A percentile compares a stretch with the other conserved stretches of the same genome.
phyloP scores from a whole-genome alignment of 1,139 yeast genomes.

The Spencermartinsiella ligniputridi region DNA sequence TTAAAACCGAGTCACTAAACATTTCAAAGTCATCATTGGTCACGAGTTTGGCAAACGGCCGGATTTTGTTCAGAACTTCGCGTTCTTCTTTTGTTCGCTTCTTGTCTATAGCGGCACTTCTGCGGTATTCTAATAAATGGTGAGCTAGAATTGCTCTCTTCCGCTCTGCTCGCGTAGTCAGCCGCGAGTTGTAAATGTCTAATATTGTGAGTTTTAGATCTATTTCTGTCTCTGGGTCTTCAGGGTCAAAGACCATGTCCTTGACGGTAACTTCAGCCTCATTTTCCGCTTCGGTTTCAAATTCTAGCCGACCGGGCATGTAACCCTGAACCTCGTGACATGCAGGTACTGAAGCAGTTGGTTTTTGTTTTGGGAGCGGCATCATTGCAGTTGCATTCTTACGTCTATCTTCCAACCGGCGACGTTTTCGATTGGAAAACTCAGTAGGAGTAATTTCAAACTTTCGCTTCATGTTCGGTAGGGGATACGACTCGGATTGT shows the following conservation, averaged over 20 bases:
- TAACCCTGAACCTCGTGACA: conserved; percentile 97
- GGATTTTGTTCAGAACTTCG: conserved; percentile 66
- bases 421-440: conserved; percentile 64
- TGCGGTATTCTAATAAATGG: conserved; percentile 75
- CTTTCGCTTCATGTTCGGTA: conserved; percentile 62
- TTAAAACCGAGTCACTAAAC: conserved; percentile 65
- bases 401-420: conserved; percentile 64
- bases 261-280: conserved; percentile 94
- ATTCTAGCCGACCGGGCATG: conserved; percentile 98
- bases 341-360: conserved; percentile 88
- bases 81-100: conserved; percentile 85
- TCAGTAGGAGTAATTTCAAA: conserved; percentile 64
- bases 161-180: conserved; percentile 89
- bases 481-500: conserved; percentile 66
- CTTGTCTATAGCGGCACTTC: conserved; percentile 70
- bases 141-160: conserved; percentile 78
- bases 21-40: conserved; percentile 74
- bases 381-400: conserved; percentile 49
- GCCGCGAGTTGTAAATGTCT: conserved; percentile 83
- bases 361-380: conserved; percentile 71
- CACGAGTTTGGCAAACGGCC: conserved; percentile 78
- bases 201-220: conserved; percentile 83
- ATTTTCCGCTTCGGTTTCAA: conserved; percentile 93
- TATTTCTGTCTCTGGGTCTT: conserved; percentile 81
- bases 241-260: conserved; percentile 93